Base-by-base conservation (phyloP, 2,329 filamentous ascomycete genomes). In the Chrysoporthe austroafricana region DNA sequence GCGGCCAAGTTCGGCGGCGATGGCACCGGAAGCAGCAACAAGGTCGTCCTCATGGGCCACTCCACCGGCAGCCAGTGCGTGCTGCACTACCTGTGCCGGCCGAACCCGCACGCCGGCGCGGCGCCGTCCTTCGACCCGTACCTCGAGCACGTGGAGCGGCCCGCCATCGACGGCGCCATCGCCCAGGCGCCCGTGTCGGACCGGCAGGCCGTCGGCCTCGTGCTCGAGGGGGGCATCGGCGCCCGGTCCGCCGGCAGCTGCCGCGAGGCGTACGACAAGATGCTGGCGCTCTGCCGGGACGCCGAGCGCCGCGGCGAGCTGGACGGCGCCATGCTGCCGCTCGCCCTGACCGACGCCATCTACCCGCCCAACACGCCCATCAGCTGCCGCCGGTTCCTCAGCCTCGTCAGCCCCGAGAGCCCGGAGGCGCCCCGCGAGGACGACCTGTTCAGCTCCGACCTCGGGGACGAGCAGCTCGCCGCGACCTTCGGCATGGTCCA, bases 21-120 rank as follows among this genome's bases (percentile, higher is more conserved):
- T 13, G 11, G 14, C 32, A 36, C 2, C 36, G 36, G 36, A 34
- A 21, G 7, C 13, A 13, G 4, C 57, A 60, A 60, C 8, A 88
- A 87, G 66, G 73, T 90, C 21, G 86, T 89, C 36, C 77, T 91
- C 50, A 89, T 91, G 87, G 89, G 89, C 2, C 88, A 91, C 73
- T 88, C 85, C 1, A 91, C 89, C 0, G 89, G 89, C 0, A 90
- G 85, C 71, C 89, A 91, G 76, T 88, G 90, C 73, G 82, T 87
- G 11, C 82, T 91, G 77, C 86, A 90, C 72, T 91, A 91, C 70
- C 74, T 90, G 1, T 77, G 79, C 69, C 75, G 79, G 4, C 75
- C 78, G 1, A 83, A 82, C 64, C 81, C 76, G 3, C 75, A 76
- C 68, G 69, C 78, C 7, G 62, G 59, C 26, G 21, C 50, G 3